These are phyloP conservation scores for Hirschioporus abietinus DNA, from an alignment of 768 basidiomycete genomes.

Conservation along the genomic window DNA sequence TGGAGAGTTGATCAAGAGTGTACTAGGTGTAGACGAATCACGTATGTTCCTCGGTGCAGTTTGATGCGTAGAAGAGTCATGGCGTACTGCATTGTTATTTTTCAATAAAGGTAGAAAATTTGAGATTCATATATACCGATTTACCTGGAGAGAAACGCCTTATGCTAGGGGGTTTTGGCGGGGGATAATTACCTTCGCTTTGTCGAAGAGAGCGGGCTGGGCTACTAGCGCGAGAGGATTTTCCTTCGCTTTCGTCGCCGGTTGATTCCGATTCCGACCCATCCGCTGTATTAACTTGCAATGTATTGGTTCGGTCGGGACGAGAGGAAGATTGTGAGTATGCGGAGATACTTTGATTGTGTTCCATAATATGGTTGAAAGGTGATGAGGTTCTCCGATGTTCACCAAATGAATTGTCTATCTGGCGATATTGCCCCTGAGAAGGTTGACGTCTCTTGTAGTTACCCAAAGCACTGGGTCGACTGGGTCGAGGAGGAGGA, in stretches of 20 bases:
- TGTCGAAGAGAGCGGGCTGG: neutral
- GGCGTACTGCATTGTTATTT: neutral
- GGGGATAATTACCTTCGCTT: neutral
- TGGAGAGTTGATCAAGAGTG: neutral
- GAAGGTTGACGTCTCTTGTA: slow-evolving; percentile 5
- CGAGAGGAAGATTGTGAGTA: neutral
- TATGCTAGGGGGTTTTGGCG: neutral
- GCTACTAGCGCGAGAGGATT: neutral
- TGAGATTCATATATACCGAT: neutral
- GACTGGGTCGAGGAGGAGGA: neutral
- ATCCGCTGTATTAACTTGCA: neutral
- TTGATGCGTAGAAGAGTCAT: neutral
- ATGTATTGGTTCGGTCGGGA: neutral
- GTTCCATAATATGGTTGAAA: neutral
- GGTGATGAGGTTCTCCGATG: neutral
- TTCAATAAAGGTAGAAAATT: neutral
- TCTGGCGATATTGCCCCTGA: neutral
- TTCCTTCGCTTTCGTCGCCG: neutral
- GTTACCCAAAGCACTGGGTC: slow-evolving; percentile 6
- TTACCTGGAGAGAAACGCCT: neutral
- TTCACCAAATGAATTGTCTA: neutral
- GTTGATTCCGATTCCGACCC: neutral
- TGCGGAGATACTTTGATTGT: neutral
- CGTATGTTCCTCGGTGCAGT: neutral
- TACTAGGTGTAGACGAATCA: neutral